Evolutionary conservation across 495 filamentous ascomycete genomes (phyloP).

Genomic region (Pyrenopolyporus hunteri): DNA sequence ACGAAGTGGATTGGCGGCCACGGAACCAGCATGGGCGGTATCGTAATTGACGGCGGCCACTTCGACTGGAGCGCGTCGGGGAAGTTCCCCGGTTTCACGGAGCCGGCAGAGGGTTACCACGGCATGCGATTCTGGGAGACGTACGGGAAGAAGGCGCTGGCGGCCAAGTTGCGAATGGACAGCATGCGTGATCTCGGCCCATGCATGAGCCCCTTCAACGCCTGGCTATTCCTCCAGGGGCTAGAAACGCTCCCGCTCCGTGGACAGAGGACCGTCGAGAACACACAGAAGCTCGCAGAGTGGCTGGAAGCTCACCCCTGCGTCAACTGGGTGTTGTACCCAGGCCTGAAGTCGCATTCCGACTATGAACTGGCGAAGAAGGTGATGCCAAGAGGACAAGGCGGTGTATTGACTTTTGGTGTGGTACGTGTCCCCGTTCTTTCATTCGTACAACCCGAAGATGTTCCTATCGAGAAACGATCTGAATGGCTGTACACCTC

Average conservation of each 20-base stretch:
- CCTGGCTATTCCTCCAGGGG: constrained; percentile 51
- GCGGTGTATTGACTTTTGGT: constrained; percentile 50
- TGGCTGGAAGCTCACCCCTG: constrained; percentile 48
- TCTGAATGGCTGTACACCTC: constrained; percentile 54
- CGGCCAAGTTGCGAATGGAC: constrained; percentile 51
- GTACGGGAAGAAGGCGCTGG: constrained; percentile 47
- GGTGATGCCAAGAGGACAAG: constrained; percentile 45
- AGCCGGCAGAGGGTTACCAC: constrained; percentile 50
- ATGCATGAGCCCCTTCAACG: constrained; percentile 50
- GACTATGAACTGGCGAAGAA: constrained; percentile 47
- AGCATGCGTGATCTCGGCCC: constrained; percentile 51
- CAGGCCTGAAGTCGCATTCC: constrained; percentile 47
- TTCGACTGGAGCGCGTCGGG: constrained; percentile 51
- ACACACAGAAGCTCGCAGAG: constrained; percentile 47
- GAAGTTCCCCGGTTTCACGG: constrained; percentile 51
- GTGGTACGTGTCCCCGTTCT: constrained; percentile 44
- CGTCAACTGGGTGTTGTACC: constrained; percentile 51
- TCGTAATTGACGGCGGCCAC: constrained; percentile 51
- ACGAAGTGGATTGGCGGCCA: constrained; percentile 55
- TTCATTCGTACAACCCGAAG: constrained; percentile 56
- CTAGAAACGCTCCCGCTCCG: constrained; percentile 47
- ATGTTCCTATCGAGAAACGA: constrained; percentile 47
- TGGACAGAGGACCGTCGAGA: constrained; percentile 47
- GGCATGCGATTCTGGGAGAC: constrained; percentile 53
- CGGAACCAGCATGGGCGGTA: constrained; percentile 52